Evolutionary conservation across 768 basidiomycete species (phyloP), one percentile per base, ranked within the genome.

Genomic region (Boletus rubroflammeus): DNA sequence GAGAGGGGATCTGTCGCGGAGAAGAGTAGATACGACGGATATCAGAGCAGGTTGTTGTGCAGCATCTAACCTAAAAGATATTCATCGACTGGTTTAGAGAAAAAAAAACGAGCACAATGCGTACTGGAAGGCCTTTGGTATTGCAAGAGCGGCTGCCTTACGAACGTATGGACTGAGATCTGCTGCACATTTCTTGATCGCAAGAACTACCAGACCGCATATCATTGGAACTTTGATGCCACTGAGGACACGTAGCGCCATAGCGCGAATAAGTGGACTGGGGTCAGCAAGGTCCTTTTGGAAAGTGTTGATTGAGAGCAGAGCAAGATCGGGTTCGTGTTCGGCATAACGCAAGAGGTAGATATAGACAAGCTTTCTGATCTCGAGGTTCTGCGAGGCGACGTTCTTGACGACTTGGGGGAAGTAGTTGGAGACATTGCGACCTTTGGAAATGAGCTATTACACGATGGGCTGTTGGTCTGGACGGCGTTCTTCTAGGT

Each of bases 361-460:
- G 59, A 98, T 96, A 72, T 98, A 98, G 36, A 98, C 93, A 49
- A 99, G 84, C 73, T 98, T 98, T 55, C 96, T 85, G 63, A 96
- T 88, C 71, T 97, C 93, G 46, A 98, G 83, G 66, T 92, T 91
- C 51, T 85, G 83, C 3, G 93, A 90, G 2, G 93, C 93, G 38
- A 98, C 96, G 63, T 95, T 95, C 77, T 95, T 98, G 63, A 98
- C 94, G 26, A 99, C 97, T 66, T 90, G 90, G 5, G 97, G 90
- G 65, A 98, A 98, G 80, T 93, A 95, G 56, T 87, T 83, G 25
- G 94, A 88, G 59, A 97, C 91, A 60, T 93, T 88, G 50, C 91
- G 86, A 46, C 87, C 86, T 76, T 96, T 95, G 36, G 91, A 93
- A 51, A 96, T 95, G 71, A 96, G 82, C 92, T 94, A 66, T 53